Conservation (phyloP, 2,329 filamentous ascomycete species). For the Proliferodiscus dingleyae region DNA sequence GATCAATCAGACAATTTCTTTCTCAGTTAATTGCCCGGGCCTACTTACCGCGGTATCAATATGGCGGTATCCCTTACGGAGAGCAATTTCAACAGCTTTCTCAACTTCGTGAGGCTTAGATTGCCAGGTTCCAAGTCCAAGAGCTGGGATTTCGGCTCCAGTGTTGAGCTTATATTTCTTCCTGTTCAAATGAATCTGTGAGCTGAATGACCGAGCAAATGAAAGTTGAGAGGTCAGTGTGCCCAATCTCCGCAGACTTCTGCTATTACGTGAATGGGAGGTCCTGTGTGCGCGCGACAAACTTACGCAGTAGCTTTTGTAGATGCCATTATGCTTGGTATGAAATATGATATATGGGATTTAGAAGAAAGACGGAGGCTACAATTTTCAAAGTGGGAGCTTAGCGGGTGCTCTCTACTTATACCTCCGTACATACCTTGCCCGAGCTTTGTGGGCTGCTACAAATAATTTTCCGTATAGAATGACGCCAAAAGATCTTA, state of each 20-base stretch:
- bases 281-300: conserved; percentile 10
- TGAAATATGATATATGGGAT: conserved; percentile 1
- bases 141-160: conserved; percentile 70
- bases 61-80: conserved; percentile 66
- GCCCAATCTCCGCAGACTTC: conserved; percentile 29
- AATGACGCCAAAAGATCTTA: conserved; percentile 8
- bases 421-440: conserved; percentile 4
- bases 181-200: conserved; percentile 22
- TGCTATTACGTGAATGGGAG: conserved; percentile 19
- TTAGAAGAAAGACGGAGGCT: background rate
- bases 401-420: conserved; percentile 13
- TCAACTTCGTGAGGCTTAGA: conserved; percentile 62
- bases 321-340: conserved; percentile 27
- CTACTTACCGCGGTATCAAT: conserved; percentile 53
- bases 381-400: conserved; percentile 6
- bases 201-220: conserved; percentile 16
- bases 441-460: background rate
- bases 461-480: background rate
- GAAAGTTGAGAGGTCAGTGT: conserved; percentile 17
- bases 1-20: conserved; percentile 4
- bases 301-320: conserved; percentile 29
- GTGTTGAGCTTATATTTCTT: conserved; percentile 67
- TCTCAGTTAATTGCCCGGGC: background rate
- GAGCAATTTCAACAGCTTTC: conserved; percentile 65
- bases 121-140: conserved; percentile 78